Conservation (phyloP, 805 yeast genomes). For the Candida gorgasii region DNA sequence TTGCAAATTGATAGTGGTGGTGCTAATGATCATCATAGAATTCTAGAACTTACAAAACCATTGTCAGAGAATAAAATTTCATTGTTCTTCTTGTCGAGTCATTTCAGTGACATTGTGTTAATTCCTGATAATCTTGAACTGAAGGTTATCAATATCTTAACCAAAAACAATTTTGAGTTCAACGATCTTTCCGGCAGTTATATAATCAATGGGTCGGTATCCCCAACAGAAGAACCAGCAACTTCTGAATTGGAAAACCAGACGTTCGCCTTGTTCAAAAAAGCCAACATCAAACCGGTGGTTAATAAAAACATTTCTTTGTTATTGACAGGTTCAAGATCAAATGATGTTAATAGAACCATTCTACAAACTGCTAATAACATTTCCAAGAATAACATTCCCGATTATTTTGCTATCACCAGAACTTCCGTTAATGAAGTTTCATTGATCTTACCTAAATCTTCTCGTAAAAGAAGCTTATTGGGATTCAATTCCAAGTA, state of each 20-base stretch:
- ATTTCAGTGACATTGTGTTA: constrained; percentile 62
- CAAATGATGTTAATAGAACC: constrained; percentile 45
- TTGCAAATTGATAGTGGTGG: constrained; percentile 65
- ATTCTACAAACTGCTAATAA: constrained; percentile 44
- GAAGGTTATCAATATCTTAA: constrained; percentile 47
- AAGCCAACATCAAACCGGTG: constrained; percentile 44
- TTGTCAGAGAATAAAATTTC: constrained; percentile 58
- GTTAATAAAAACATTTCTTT: constrained; percentile 42
- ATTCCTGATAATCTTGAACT: constrained; percentile 50
- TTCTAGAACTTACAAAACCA: constrained; percentile 58
- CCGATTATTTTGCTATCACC: constrained; percentile 52
- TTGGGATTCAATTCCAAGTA: constrained; percentile 43
- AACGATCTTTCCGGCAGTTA: constrained; percentile 47
- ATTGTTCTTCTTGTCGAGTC: constrained; percentile 60
- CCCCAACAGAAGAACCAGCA: not conserved
- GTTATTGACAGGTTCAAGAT: constrained; percentile 59
- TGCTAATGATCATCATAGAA: constrained; percentile 42
- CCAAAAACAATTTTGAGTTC: constrained; percentile 44
- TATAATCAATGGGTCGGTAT: constrained; percentile 18
- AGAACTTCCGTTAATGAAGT: constrained; percentile 53
- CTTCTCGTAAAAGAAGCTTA: constrained; percentile 30
- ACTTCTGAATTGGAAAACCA: constrained; percentile 22
- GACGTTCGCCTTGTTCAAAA: constrained; percentile 38
- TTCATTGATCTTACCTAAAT: constrained; percentile 48
- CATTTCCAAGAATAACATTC: constrained; percentile 32